These are phyloP conservation scores for Exophiala lecanii-corni DNA, from an alignment of 2,329 filamentous ascomycete genomes.

Conservation along the genomic window DNA sequence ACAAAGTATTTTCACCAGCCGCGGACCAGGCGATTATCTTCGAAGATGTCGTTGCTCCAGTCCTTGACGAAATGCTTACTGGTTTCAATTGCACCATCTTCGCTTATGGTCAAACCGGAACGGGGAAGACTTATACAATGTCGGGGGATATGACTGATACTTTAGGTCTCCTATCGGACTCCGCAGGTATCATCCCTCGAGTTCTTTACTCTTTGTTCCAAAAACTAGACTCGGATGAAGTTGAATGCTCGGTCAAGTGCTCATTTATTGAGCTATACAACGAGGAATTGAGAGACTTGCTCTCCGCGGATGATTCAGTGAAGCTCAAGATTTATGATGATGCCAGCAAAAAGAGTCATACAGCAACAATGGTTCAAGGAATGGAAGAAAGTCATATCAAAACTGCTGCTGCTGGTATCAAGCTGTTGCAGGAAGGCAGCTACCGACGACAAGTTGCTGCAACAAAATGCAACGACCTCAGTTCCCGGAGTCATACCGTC, in stretches of 20 bases:
- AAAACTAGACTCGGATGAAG: slow-evolving; percentile 72
- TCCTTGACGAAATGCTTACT: slow-evolving; percentile 89
- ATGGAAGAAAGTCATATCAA: slow-evolving; percentile 97
- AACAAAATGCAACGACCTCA: slow-evolving; percentile 99
- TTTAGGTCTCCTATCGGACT: slow-evolving; percentile 78
- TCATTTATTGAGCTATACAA: slow-evolving; percentile 99
- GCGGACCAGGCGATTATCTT: slow-evolving; percentile 92
- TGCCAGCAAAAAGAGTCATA: slow-evolving; percentile 75
- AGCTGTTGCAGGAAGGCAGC: slow-evolving; percentile 81
- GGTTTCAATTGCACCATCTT: slow-evolving; percentile 99
- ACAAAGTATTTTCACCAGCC: slow-evolving; percentile 92
- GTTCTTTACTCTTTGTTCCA: slow-evolving; percentile 82
- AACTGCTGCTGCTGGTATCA: slow-evolving; percentile 77
- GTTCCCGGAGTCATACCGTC: slow-evolving; percentile 92
- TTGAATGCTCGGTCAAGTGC: slow-evolving; percentile 88
- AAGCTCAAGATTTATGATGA: slow-evolving; percentile 98
- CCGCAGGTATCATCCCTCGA: slow-evolving; percentile 90
- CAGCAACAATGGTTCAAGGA: slow-evolving; percentile 83
- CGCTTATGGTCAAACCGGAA: slow-evolving; percentile 95
- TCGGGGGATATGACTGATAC: slow-evolving; percentile 93
- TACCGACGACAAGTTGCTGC: slow-evolving; percentile 95
- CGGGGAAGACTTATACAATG: slow-evolving; percentile 99
- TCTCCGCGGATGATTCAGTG: slow-evolving; percentile 71
- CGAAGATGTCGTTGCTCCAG: slow-evolving; percentile 89
- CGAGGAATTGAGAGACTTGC: slow-evolving; percentile 86